Evolutionary conservation across 1,284 basidiomycete species (phyloP), one percentile per base, ranked within the genome.

Genomic region (Porogramme epimiltina): DNA sequence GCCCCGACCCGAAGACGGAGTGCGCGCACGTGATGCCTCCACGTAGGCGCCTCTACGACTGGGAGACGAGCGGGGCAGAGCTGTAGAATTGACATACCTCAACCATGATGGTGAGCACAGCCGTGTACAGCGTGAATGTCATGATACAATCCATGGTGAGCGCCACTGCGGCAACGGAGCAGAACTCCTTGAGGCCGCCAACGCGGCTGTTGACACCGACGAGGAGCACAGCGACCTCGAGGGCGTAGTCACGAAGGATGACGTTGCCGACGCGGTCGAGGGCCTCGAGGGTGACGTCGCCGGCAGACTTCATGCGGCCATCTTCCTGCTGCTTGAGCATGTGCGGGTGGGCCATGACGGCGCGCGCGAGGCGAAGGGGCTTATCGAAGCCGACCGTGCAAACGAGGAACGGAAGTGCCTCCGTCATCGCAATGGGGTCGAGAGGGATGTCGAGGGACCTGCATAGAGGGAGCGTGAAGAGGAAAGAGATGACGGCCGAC

Each of bases 381-480:
- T 99, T 99, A 73, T 99, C 96, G 68, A 98, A 99, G 13, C 96
- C 96, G 51, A 99, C 88, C 0, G 93, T 96, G 70, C 97, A 97
- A 39, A 99, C 95, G 34, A 99, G 79, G 85, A 99, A 99, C 0
- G 96, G 96, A 2, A 99, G 80, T 0, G 96, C 95, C 70, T 99
- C 97, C 15, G 93, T 95, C 28, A 99, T 79, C 16, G 89, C 87
- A 51, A 99, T 89, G 2, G 93, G 93, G 70, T 99, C 95, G 62
- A 99, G 88, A 6, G 88, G 89, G 49, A 99, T 93, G 58, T 82
- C 80, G 54, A 97, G 77, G 42, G 88, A 79, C 69, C 91, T 87
- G 2, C 95, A 93, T 26, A 93, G 77, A 16, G 95, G 88, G 3
- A 98, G 82, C 16, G 94, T 84, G 51, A 95, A 78, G 47, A 99